Base-by-base conservation (phyloP, 164 flowering plant genomes). In the Annona cherimola region DNA sequence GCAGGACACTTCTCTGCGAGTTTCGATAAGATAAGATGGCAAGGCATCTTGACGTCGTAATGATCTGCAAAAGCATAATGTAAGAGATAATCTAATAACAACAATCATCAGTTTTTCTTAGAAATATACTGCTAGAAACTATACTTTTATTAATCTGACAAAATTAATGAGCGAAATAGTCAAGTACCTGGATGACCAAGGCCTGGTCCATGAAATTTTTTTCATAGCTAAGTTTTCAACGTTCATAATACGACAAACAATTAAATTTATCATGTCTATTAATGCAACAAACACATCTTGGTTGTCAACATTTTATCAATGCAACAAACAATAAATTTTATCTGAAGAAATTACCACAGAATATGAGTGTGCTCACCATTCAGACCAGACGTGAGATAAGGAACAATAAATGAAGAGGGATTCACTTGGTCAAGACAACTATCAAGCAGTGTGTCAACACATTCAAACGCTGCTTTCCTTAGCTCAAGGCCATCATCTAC, bases 401-500 rank as follows among this genome's bases (percentile, higher is more conserved):
- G 99, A 73, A 93, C 90, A 61, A 96, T 96, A 81, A 96, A 96
- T 66, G 98, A 87, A 70, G 99, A 93, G 19, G 99, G 99, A 66
- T 96, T 91, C 81, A 96, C 88, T 88, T 90, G 98, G 83, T 92
- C 97, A 79, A 96, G 98, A 82, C 99, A 96, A 77, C 88, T 86
- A 71, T 93, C 99, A 73, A 96, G 80, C 78, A 96, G 83, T 3
- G 98, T 96, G 74, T 93, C 98, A 19, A 96, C 97, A 77, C 99
- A 96, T 84, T 96, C 99, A 84, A 96, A 96, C 75, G 99, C 97
- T 70, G 99, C 97, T 80, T 96, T 96, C 77, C 99, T 83, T 72
- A 96, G 80, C 83, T 96, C 99, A 75, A 96, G 96, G 35, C 99
- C 99, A 84, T 96, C 99, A 81, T 96, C 99, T 65, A 96, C 98